phyloP scores from a whole-genome alignment of 441 rosid genomes.

The Erysimum cheiri region DNA sequence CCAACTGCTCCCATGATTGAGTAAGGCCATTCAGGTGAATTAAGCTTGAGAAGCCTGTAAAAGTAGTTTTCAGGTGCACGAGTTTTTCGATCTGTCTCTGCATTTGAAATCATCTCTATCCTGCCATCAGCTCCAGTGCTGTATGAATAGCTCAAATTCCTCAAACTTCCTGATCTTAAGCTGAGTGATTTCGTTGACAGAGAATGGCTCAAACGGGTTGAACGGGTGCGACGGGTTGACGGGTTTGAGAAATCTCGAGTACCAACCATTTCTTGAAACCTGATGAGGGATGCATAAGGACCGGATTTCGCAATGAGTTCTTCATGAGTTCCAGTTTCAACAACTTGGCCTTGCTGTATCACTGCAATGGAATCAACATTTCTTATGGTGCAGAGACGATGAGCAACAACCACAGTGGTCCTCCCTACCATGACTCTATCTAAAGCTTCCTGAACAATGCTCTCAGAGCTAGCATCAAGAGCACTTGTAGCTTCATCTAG shows the following conservation, averaged over 20 bases:
- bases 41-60: constrained; percentile 88
- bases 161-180: constrained; percentile 93
- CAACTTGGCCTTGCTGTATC: constrained; percentile 94
- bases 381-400: constrained; percentile 94
- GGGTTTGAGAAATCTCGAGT: constrained; percentile 88
- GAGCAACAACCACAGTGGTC: constrained; percentile 96
- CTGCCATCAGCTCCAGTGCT: constrained; percentile 98
- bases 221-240: constrained; percentile 86
- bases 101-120: constrained; percentile 97
- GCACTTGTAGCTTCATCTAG: constrained; percentile 99
- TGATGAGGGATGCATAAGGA: constrained; percentile 83
- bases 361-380: constrained; percentile 93
- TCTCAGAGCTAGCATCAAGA: constrained; percentile 96
- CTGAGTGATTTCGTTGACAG: constrained; percentile 94
- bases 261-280: constrained; percentile 95
- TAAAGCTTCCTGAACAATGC: constrained; percentile 96
- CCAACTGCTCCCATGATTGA: constrained; percentile 96
- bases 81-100: constrained; percentile 89
- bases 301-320: constrained; percentile 83
- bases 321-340: constrained; percentile 96
- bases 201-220: constrained; percentile 87
- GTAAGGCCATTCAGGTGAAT: constrained; percentile 99
- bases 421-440: constrained; percentile 98
- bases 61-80: constrained; percentile 91
- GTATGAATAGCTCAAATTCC: constrained; percentile 95